Evolutionary conservation across 2,329 filamentous ascomycete species (phyloP).

Genomic region (Hypoxylon sp.): DNA sequence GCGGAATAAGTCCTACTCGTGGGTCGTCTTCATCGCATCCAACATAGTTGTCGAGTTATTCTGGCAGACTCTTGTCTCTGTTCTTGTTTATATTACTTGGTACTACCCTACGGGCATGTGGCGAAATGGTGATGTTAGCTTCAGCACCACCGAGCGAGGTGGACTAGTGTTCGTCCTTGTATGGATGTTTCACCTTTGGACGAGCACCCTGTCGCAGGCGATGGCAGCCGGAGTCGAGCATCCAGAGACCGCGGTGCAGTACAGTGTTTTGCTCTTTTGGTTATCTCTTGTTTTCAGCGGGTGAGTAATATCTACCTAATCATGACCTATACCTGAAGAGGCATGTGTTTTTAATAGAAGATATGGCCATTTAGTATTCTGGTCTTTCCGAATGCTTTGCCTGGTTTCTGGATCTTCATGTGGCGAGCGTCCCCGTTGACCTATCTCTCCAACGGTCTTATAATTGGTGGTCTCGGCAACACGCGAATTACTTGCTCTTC

Average conservation of each 20-base stretch:
- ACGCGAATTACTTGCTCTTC: background rate
- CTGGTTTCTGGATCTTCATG: slow-evolving; percentile 31
- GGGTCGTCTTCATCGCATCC: slow-evolving; percentile 82
- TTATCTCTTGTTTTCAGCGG: slow-evolving; percentile 27
- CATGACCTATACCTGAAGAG: no score
- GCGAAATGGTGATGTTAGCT: slow-evolving; percentile 10
- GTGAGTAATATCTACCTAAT: no score
- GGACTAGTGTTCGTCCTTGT: slow-evolving; percentile 7
- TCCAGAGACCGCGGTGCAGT: background rate
- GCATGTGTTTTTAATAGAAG: no score
- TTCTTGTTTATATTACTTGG: slow-evolving; percentile 6
- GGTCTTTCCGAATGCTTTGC: slow-evolving; percentile 10
- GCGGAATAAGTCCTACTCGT: slow-evolving; percentile 81
- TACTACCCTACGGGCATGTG: slow-evolving; percentile 26
- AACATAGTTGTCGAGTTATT: slow-evolving; percentile 82
- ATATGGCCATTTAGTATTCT: no score
- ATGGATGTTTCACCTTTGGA: slow-evolving; percentile 15
- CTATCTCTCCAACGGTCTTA: slow-evolving; percentile 2
- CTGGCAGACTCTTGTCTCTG: slow-evolving; percentile 10
- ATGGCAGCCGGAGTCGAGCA: background rate
- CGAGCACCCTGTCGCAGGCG: slow-evolving; percentile 1
- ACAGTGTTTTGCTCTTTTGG: background rate
- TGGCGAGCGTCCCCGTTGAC: slow-evolving; percentile 25
- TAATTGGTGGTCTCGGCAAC: background rate
- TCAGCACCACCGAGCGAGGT: slow-evolving; percentile 9